phyloP scores from a whole-genome alignment of 1,284 basidiomycete species.

The Sporisorium graminicola region DNA sequence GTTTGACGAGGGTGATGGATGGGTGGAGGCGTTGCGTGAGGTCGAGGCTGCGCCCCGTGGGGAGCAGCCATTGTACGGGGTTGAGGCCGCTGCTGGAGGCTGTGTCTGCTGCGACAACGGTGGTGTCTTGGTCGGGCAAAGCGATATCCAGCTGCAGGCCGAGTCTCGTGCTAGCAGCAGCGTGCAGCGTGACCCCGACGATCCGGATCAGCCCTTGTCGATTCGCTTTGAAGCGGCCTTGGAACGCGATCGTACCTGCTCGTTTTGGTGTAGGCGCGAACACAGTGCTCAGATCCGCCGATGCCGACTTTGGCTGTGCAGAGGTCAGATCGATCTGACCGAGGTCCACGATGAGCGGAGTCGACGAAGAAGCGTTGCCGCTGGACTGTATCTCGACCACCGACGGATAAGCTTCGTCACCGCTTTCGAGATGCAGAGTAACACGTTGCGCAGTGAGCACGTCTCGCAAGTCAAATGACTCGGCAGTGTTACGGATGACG shows the following conservation, averaged over 20 bases:
- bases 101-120: neutral
- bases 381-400: neutral
- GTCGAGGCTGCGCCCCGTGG: neutral
- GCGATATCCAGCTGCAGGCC: conserved; percentile 1
- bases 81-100: neutral
- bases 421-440: conserved; percentile 12
- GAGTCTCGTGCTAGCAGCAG: neutral
- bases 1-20: conserved; percentile 8
- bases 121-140: neutral
- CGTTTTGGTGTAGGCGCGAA: neutral
- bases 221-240: conserved; percentile 10
- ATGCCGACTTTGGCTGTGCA: neutral
- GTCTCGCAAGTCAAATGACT: conserved; percentile 10
- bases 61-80: conserved; percentile 13
- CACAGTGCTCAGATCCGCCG: conserved; percentile 2
- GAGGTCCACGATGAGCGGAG: conserved; percentile 16
- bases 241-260: conserved; percentile 1
- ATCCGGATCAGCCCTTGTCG: conserved; percentile 1
- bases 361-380: neutral
- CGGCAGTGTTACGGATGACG: conserved; percentile 13
- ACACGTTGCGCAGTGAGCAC: conserved; percentile 2
- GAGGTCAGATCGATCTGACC: conserved; percentile 7
- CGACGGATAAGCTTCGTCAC: neutral
- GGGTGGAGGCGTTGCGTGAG: conserved; percentile 17
- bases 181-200: neutral